Conservation (phyloP, 2,329 filamentous ascomycete species). For the Talaromyces sp. region DNA sequence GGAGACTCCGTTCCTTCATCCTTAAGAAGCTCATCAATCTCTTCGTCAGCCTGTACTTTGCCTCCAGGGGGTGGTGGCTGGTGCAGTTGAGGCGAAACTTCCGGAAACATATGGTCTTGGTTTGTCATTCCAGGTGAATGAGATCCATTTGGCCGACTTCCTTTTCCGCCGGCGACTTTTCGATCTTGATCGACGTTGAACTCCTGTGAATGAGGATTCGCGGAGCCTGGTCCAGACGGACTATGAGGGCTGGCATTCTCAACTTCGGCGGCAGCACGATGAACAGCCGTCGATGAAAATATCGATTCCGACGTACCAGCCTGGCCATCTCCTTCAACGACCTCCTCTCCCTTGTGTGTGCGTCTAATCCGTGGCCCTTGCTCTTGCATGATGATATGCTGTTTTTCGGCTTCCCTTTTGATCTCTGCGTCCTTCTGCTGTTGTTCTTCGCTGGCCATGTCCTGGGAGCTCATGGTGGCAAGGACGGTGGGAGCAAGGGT, state of each 20-base stretch:
- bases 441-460: conserved; percentile 87
- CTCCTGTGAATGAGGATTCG: neutral
- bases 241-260: conserved; percentile 20
- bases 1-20: conserved; percentile 76
- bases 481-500: conserved; percentile 68
- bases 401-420: conserved; percentile 52
- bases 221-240: conserved; percentile 17
- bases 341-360: conserved; percentile 92
- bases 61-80: conserved; percentile 37
- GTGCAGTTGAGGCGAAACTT: conserved; percentile 31
- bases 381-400: conserved; percentile 72
- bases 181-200: neutral
- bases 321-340: conserved; percentile 69
- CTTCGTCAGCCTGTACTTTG: conserved; percentile 63
- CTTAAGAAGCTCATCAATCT: conserved; percentile 82
- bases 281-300: conserved; percentile 41
- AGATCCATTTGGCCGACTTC: conserved; percentile 51
- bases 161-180: conserved; percentile 19
- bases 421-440: conserved; percentile 58
- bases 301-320: conserved; percentile 42
- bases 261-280: conserved; percentile 33
- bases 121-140: conserved; percentile 60
- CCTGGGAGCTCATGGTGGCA: conserved; percentile 81
- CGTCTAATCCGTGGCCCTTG: conserved; percentile 73
- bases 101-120: conserved; percentile 40